Base-by-base conservation (phyloP, 306 rosid genomes). In the Adenanthera pavonina region DNA sequence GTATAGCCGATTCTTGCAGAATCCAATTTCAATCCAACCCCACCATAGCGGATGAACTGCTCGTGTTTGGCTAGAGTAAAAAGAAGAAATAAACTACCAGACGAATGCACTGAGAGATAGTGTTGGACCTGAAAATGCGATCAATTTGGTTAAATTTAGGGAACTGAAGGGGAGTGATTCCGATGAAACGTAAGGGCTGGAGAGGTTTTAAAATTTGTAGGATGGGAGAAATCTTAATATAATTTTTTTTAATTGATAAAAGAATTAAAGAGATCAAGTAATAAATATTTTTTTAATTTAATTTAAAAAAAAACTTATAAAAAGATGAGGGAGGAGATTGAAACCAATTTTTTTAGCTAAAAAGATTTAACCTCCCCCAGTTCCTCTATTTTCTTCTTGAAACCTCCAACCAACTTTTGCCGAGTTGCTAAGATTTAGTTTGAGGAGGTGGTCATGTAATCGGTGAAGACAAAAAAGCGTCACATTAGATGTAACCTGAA, bases 361-460 rank as follows among this genome's bases (percentile, higher is more conserved):
- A 1, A 25, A 25, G 30, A 25, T 25, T 25, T 25, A 25, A 25
- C 30, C 30, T 25, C 1, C 30, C 30, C 30, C 30, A 25, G 1
- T 25, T 25, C 1, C 30, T 25, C 30, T 25, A 0, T 25, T 25
- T 25, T 25, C 1, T 25, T 25, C 1, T 25, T 25, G 30, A 25
- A 25, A 25, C 30, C 30, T 25, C 30, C 30, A 25, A 25, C 30
- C 30, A 25, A 25, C 30, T 25, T 25, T 25, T 25, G 1, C 30
- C 30, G 81, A 81, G 88, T 78, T 69, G 51, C 11, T 38, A 34
- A 46, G 81, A 75, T 71, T 51, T 59, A 81, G 92, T 87, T 84
- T 81, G 30, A 25, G 30, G 30, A 25, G 30, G 30, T 25, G 30
- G 30, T 70, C 46, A 2, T 51, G 85, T 81, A 91, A 87, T 92